Percentiles rank a stretch among this genome's conserved stretches.
These are phyloP conservation scores for Citrullus amarus DNA, from an alignment of 306 rosid genomes.

Conservation along the genomic window DNA sequence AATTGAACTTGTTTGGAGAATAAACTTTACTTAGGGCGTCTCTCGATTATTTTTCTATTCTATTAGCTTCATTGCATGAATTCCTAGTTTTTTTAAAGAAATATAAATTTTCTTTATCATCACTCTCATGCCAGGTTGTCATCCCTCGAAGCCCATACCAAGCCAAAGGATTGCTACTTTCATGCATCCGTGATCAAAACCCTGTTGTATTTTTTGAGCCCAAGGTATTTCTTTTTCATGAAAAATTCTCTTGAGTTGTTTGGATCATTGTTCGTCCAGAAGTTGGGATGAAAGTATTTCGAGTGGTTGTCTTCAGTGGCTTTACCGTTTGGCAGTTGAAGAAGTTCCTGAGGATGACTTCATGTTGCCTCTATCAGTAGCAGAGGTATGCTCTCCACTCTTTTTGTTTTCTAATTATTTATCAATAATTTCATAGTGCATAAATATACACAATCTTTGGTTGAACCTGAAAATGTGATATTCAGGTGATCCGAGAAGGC, in stretches of 20 bases:
- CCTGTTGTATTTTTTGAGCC: constrained; percentile 94
- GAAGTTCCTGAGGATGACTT: constrained; percentile 87
- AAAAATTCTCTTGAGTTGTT: neutral
- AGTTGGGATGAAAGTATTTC: constrained; percentile 3
- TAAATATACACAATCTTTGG: neutral
- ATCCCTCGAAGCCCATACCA: constrained; percentile 90
- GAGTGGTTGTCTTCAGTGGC: constrained; percentile 49
- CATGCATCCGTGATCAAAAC: constrained; percentile 84
- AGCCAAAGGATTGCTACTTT: constrained; percentile 84
- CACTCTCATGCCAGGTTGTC: constrained; percentile 45
- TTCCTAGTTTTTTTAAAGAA: neutral
- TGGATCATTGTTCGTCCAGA: neutral
- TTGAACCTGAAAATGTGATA: constrained; percentile 7
- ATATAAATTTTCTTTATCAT: neutral
- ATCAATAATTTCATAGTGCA: neutral
- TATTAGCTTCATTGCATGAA: neutral
- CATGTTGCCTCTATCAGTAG: constrained; percentile 83
- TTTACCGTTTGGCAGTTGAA: constrained; percentile 92
- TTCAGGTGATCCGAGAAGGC: constrained; percentile 73
- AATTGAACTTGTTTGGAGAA: neutral
- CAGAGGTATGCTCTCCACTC: constrained; percentile 45
- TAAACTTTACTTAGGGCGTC: neutral
- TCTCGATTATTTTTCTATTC: neutral
- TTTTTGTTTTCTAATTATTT: neutral
- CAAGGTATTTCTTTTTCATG: constrained; percentile 38